Evolutionary conservation across 2,329 filamentous ascomycete genomes (phyloP), one percentile per base, ranked within the genome.

Genomic region (Aspergillus flavus): DNA sequence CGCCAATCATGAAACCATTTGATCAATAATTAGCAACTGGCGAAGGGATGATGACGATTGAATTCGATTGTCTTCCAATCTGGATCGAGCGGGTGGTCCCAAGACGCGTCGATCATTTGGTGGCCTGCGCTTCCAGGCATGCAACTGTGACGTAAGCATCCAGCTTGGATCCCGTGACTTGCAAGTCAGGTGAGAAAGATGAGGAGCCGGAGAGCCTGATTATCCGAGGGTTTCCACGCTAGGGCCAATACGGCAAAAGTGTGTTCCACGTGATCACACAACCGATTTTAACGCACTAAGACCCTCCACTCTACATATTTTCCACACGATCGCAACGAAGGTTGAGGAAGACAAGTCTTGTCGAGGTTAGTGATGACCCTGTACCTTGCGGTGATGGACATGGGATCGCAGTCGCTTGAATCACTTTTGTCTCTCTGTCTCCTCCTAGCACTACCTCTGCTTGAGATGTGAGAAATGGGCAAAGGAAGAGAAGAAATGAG

Each of bases 271-370:
- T 79, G 76, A 78, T 61, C 78, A 60, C 78, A 80, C 76, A 78
- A 77, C 59, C 70, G 65, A 76, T 75, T 78, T 78, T 77, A 76
- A 75, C 66, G 70, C 70, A 64, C 68, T 64, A 64, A 72, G 65
- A 68, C 70, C 67, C 66, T 71, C 57, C 68, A 63, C 50, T 55
- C 61, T 69, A 62, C 67, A 71, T 70, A 67, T 68, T 71, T 65
- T 68, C 66, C 71, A 68, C 62, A 67, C 61, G 66, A 65, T 72
- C 69, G 65, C 68, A 67, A 71, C 70, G 71, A 82, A 83, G 83
- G 84, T 85, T 86, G 81, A 86, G 84, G 84, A 86, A 84, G 84
- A 86, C 84, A 86, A 79, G 72, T 71, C 68, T 82, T 86, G 84
- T 86, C 83, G 81, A 86, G 84, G 84, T 86, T 73, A 76, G 83